Evolutionary conservation across 805 yeast genomes (phyloP).

Genomic region (Metschnikowia noctiluminum): DNA sequence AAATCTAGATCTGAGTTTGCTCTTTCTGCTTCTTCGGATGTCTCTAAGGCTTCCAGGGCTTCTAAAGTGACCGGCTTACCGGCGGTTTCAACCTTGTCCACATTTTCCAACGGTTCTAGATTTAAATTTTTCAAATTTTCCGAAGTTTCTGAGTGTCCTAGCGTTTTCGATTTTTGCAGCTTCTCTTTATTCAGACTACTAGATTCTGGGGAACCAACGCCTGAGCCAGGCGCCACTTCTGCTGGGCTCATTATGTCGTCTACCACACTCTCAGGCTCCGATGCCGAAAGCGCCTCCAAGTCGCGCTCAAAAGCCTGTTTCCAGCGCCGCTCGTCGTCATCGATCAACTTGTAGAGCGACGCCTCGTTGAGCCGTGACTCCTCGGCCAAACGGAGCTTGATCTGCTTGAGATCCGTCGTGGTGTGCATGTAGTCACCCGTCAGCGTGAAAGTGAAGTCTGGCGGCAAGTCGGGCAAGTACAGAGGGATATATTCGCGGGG

Average conservation of each 20-base stretch:
- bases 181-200: no score
- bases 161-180: no score
- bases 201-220: conserved; percentile 4
- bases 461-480: conserved; percentile 88
- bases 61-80: no score
- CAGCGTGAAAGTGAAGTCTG: conserved; percentile 84
- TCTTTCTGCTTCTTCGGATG: no score
- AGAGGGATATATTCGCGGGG: conserved; percentile 52
- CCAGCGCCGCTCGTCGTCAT: conserved; percentile 35
- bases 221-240: conserved; percentile 1
- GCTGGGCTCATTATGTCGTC: conserved; percentile 4
- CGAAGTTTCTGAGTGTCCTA: no score
- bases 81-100: no score
- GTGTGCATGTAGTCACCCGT: conserved; percentile 67
- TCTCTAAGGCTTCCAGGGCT: no score
- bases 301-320: conserved; percentile 25
- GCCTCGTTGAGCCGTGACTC: conserved; percentile 80
- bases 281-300: conserved; percentile 11
- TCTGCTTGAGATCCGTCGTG: conserved; percentile 63
- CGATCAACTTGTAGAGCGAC: conserved; percentile 63
- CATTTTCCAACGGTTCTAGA: no score
- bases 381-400: conserved; percentile 68
- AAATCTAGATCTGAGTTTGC: no score
- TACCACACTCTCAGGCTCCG: conserved; percentile 2
- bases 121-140: background rate